A percentile compares a stretch with the other conserved stretches of the same genome.
Conservation (phyloP, 2,329 filamentous ascomycete genomes). For the Aspergillus glaucus region DNA sequence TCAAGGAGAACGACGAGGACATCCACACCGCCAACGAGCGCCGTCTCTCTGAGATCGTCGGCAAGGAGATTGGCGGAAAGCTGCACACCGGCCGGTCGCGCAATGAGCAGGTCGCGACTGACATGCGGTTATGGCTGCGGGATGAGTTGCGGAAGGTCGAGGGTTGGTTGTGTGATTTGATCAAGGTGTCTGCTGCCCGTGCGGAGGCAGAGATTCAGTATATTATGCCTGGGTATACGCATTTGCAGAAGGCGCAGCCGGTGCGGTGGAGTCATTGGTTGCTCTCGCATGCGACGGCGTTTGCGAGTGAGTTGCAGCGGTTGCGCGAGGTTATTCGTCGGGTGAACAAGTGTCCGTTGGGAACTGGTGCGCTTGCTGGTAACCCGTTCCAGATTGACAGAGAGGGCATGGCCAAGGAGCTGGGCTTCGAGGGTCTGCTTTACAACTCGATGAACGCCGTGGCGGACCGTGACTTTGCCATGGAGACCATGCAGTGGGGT, state of each 20-base stretch:
- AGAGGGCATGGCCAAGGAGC: slow-evolving; percentile 69
- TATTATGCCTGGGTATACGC: slow-evolving; percentile 84
- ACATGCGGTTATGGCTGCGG: slow-evolving; percentile 84
- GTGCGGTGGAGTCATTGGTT: slow-evolving; percentile 80
- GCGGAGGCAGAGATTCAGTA: slow-evolving; percentile 69
- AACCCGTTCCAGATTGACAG: slow-evolving; percentile 79
- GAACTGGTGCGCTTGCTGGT: slow-evolving; percentile 70
- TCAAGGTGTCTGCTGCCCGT: slow-evolving; percentile 61
- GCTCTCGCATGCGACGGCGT: slow-evolving; percentile 65
- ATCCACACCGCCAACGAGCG: slow-evolving; percentile 69
- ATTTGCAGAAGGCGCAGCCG: slow-evolving; percentile 75
- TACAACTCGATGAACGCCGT: slow-evolving; percentile 74
- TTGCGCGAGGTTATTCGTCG: slow-evolving; percentile 65
- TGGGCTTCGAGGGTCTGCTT: slow-evolving; percentile 69
- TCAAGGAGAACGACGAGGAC: slow-evolving; percentile 45
- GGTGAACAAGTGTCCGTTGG: slow-evolving; percentile 67
- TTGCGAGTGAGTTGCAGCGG: slow-evolving; percentile 68
- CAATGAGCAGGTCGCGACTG: slow-evolving; percentile 85
- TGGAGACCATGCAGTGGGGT: slow-evolving; percentile 76
- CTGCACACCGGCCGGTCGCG: slow-evolving; percentile 81
- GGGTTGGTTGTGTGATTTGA: slow-evolving; percentile 58
- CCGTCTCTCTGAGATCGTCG: slow-evolving; percentile 74
- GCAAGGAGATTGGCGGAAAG: slow-evolving; percentile 78
- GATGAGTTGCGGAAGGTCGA: slow-evolving; percentile 68
- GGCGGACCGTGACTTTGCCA: slow-evolving; percentile 73